These are phyloP conservation scores for Lindgomyces ingoldianus DNA, from an alignment of 495 filamentous ascomycete species.

Conservation along the genomic window DNA sequence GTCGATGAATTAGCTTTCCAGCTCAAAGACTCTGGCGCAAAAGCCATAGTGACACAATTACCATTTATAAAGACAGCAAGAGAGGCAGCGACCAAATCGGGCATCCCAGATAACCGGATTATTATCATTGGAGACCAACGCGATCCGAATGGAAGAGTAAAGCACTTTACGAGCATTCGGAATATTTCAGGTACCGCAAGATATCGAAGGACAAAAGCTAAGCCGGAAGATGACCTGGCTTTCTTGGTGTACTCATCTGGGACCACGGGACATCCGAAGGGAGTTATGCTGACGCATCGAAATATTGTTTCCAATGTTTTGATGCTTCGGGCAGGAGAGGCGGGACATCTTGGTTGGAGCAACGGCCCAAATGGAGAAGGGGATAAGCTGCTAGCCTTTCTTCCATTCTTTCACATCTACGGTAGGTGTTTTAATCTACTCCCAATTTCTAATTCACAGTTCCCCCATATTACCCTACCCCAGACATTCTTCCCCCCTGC, in stretches of 20 bases:
- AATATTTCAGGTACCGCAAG: constrained; percentile 57
- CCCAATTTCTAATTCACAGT: no score
- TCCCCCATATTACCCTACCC: background rate
- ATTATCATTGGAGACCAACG: constrained; percentile 76
- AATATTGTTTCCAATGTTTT: constrained; percentile 78
- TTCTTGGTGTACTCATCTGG: constrained; percentile 82
- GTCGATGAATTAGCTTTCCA: constrained; percentile 85
- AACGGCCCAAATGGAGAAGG: constrained; percentile 63
- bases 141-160: constrained; percentile 60
- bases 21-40: constrained; percentile 76
- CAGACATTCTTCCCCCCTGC: background rate
- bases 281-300: constrained; percentile 81
- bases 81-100: constrained; percentile 67
- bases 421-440: constrained; percentile 48
- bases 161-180: constrained; percentile 74
- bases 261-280: constrained; percentile 91
- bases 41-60: constrained; percentile 71
- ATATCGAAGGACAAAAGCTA: constrained; percentile 52
- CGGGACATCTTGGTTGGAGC: constrained; percentile 58
- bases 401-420: constrained; percentile 96
- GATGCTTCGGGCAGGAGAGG: constrained; percentile 60
- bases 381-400: constrained; percentile 72
- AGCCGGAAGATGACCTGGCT: constrained; percentile 60
- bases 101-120: constrained; percentile 66
- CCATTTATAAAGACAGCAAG: constrained; percentile 61